Evolutionary conservation across 2,329 filamentous ascomycete species (phyloP), one percentile per base, ranked within the genome.

Genomic region (Taxawa tesnikishii): DNA sequence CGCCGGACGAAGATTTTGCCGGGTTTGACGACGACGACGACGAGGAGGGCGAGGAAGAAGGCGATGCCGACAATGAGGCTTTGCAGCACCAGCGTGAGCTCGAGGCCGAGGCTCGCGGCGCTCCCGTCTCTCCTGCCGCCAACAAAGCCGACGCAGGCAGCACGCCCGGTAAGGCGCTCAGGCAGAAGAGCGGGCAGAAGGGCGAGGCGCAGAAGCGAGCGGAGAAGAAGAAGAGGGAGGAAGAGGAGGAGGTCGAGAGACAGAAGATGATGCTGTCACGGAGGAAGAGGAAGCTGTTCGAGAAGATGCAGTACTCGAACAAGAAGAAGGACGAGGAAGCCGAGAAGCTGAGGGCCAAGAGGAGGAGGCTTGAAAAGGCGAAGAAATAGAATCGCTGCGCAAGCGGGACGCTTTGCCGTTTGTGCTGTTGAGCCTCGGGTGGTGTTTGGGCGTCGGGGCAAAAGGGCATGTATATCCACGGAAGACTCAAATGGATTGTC

Each of bases 191-290:
- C 13, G 77, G 74, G 11, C 72, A 67, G 44, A 80, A 82, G 51
- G 73, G 73, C 47, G 64, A 78, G 17, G 68, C 72, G 44, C 79
- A 79, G 63, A 78, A 82, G 59, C 59, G 62, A 38, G 72, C 75
- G 21, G 72, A 75, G 38, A 69, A 68, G 53, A 70, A 73, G 48
- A 54, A 60, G 47, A 54, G 60, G 47, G 62, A 70, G 49, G 82
- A 90, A 52, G 77, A 80, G 4, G 90, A 96, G 58, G 87, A 96
- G 48, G 60, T 92, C 37, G 85, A 94, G 58, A 72, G 88, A 41
- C 79, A 83, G 55, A 94, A 94, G 74, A 90, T 92, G 65, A 98
- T 98, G 90, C 78, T 96, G 67, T 83, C 81, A 58, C 83, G 92
- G 59, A 90, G 92, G 73, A 98, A 96, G 76, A 72, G 90, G 50